Conservation (phyloP, 768 basidiomycete genomes). For the Tephrocybe sp. region DNA sequence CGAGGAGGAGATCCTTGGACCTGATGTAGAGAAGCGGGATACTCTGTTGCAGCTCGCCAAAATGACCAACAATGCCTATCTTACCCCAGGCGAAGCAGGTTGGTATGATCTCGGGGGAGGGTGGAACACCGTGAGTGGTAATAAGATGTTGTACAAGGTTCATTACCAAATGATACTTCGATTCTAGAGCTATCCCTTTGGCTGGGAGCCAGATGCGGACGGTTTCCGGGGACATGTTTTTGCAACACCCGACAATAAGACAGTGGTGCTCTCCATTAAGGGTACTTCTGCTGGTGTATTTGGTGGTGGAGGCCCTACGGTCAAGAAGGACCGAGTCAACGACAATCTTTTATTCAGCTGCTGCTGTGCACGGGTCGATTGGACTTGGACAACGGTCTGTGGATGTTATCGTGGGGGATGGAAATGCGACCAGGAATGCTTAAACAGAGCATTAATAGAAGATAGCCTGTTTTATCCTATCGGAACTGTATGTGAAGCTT, state of each 20-base stretch:
- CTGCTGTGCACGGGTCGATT: constrained; percentile 91
- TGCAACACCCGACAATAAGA: constrained; percentile 78
- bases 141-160: background rate
- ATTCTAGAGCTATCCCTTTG: constrained; percentile 73
- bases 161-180: background rate
- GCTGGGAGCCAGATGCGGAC: constrained; percentile 88
- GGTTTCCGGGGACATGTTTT: constrained; percentile 93
- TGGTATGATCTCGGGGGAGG: constrained; percentile 78
- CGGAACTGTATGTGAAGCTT: constrained; percentile 64
- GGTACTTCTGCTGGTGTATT: constrained; percentile 84
- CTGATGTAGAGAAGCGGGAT: constrained; percentile 75
- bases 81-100: constrained; percentile 51
- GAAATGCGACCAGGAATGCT: constrained; percentile 79
- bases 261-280: constrained; percentile 87
- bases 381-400: constrained; percentile 94
- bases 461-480: constrained; percentile 90
- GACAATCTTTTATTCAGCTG: constrained; percentile 93
- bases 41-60: constrained; percentile 84
- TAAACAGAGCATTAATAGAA: constrained; percentile 71
- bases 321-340: constrained; percentile 89
- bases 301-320: constrained; percentile 80
- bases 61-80: constrained; percentile 95
- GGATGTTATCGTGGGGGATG: constrained; percentile 80
- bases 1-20: constrained; percentile 68
- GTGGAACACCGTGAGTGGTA: constrained; percentile 56